phyloP scores from a whole-genome alignment of 2,329 filamentous ascomycete genomes.

The Colletotrichum aenigma region DNA sequence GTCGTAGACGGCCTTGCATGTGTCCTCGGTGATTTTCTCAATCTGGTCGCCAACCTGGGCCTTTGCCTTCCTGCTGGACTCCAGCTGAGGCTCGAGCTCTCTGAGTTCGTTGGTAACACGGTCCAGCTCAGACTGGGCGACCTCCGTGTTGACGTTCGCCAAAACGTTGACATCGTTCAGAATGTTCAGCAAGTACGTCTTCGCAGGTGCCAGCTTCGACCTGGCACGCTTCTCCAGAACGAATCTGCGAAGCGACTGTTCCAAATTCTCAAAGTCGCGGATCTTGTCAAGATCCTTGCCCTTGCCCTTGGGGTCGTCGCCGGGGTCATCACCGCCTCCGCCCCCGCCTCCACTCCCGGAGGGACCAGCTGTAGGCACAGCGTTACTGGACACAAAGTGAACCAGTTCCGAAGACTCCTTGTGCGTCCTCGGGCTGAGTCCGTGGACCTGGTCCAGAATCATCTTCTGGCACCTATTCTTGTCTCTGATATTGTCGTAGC shows the following conservation, averaged over 20 bases:
- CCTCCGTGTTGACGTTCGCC: conserved; percentile 84
- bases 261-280: conserved; percentile 86
- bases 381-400: conserved; percentile 97
- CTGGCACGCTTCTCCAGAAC: conserved; percentile 94
- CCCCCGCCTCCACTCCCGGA: conserved; percentile 61
- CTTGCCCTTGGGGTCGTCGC: conserved; percentile 72
- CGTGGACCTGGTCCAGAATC: conserved; percentile 87
- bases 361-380: conserved; percentile 74
- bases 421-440: conserved; percentile 88
- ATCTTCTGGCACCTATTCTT: conserved; percentile 90
- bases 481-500: conserved; percentile 92
- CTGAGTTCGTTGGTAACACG: conserved; percentile 81
- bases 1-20: conserved; percentile 84
- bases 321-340: conserved; percentile 58
- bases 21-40: conserved; percentile 81
- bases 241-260: conserved; percentile 87
- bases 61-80: conserved; percentile 81
- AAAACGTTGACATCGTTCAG: conserved; percentile 85
- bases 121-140: conserved; percentile 84
- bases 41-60: conserved; percentile 81
- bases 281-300: conserved; percentile 89
- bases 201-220: conserved; percentile 93
- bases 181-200: conserved; percentile 93
- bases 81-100: conserved; percentile 83
- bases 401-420: conserved; percentile 93